Base-by-base conservation (phyloP, 1,139 yeast species). In the Taiozyma sp. region DNA sequence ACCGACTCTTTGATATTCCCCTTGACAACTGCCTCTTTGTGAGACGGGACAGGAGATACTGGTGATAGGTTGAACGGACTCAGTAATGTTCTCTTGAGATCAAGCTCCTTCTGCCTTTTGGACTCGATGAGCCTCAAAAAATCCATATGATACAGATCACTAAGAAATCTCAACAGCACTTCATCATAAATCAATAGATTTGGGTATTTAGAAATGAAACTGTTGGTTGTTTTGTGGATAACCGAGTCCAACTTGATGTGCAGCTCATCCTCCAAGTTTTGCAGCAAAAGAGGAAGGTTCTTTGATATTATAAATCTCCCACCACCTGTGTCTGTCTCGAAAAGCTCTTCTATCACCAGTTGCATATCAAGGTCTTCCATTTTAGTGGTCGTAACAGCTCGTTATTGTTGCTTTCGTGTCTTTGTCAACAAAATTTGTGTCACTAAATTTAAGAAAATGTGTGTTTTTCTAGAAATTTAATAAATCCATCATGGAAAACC, bases 111-210 rank as follows among this genome's bases (percentile, higher is more conserved):
- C 24, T 19, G 23, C 13, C 24, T 40, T 24, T 24, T 40, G 2
- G 19, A 8, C 29, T 24, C 43, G 16, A 40, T 24, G 16, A 23
- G 14, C 7, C 43, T 22, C 43, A 23, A 24, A 10, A 53, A 39
- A 43, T 53, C 47, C 3, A 40, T 22, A 13, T 48, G 40, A 3
- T 49, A 41, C 7, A 53, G 28, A 24, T 51, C 54, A 24, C 38
- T 38, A 9, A 53, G 36, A 22, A 53, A 53, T 1, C 29, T 36
- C 4, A 46, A 1, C 8, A 48, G 9, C 14, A 50, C 12, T 4
- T 19, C 22, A 5, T 46, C 32, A 8, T 39, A 19, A 8, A 53
- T 51, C 10, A 38, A 16, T 8, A 48, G 2, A 8, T 46, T 45
- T 5, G 47, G 44, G 34, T 49, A 48, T 34, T 48, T 46, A 2